Evolutionary conservation across 176 grass and related monocot genomes (phyloP).

Genomic region (Oryza coarctata): DNA sequence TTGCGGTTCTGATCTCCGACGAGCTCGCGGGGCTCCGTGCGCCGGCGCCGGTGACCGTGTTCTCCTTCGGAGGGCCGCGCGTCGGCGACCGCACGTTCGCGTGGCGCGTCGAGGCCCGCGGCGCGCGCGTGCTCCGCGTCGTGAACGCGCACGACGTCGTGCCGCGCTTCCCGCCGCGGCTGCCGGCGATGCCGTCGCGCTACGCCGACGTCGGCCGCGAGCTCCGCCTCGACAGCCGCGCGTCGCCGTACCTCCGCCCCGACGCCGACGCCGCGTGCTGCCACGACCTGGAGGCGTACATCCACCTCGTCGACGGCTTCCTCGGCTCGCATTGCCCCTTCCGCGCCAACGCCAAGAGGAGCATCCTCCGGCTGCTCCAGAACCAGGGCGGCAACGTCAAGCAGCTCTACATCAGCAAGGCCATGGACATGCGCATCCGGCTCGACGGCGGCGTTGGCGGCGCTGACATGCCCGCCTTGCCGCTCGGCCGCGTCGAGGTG

Average conservation of each 20-base stretch:
- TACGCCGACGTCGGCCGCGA: constrained; percentile 56
- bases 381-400: constrained; percentile 64
- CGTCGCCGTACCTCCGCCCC: constrained; percentile 57
- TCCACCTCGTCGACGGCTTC: constrained; percentile 73
- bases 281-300: constrained; percentile 69
- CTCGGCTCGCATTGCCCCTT: constrained; percentile 48
- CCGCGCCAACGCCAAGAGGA: constrained; percentile 53
- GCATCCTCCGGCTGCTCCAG: constrained; percentile 41
- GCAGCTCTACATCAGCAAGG: constrained; percentile 67
- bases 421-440: constrained; percentile 40
- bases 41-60: constrained; percentile 41
- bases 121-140: constrained; percentile 59
- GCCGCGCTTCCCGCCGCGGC: constrained; percentile 40
- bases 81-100: constrained; percentile 54
- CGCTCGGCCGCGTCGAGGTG: background rate
- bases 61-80: constrained; percentile 61
- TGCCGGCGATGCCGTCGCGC: background rate
- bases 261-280: constrained; percentile 62
- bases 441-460: constrained; percentile 8
- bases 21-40: constrained; percentile 23
- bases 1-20: constrained; percentile 61
- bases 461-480: constrained; percentile 18
- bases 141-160: constrained; percentile 70
- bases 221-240: constrained; percentile 61
- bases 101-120: constrained; percentile 38